Evolutionary conservation across 2,329 filamentous ascomycete species (phyloP), one percentile per base, ranked within the genome.

Genomic region (Ceratocystis albifundus): DNA sequence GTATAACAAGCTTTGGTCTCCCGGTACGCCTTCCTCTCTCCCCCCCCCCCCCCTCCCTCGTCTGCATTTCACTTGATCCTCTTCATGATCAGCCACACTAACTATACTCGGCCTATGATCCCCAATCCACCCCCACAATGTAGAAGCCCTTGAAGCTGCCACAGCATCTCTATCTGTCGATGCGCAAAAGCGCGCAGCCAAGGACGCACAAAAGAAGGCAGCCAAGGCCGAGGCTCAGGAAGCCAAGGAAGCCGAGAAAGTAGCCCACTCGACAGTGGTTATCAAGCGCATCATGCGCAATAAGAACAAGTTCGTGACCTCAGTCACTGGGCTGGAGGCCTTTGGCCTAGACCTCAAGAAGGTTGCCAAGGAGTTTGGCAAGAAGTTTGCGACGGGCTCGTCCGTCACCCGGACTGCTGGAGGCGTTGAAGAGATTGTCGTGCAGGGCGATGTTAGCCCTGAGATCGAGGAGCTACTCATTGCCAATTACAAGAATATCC

Each of bases 211-310:
- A 72, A 99, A 97, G 82, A 97, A 99, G 79, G 89, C 93, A 46
- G 90, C 91, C 67, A 96, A 96, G 79, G 94, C 94, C 64, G 90
- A 91, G 70, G 87, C 91, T 30, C 87, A 86, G 22, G 93, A 96
- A 77, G 84, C 87, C 69, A 90, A 91, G 74, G 87, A 92, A 70
- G 87, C 86, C 28, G 90, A 92, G 74, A 87, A 88, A 73, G 88
- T 93, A 71, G 90, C 90, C 46, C 85, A 88, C 68, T 89, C 88
- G 70, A 88, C 91, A 73, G 80, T 99, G 65, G 86, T 85, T 67
- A 96, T 99, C 78, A 96, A 96, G 83, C 89, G 94, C 30, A 94
- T 99, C 72, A 94, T 97, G 81, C 86, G 94, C 69, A 97, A 96
- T 78, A 99, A 99, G 82, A 86, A 94, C 73, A 99, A 99, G 79